Evolutionary conservation across 2,329 filamentous ascomycete genomes (phyloP), one percentile per base, ranked within the genome.

Genomic region (Alternaria triticimaculans): DNA sequence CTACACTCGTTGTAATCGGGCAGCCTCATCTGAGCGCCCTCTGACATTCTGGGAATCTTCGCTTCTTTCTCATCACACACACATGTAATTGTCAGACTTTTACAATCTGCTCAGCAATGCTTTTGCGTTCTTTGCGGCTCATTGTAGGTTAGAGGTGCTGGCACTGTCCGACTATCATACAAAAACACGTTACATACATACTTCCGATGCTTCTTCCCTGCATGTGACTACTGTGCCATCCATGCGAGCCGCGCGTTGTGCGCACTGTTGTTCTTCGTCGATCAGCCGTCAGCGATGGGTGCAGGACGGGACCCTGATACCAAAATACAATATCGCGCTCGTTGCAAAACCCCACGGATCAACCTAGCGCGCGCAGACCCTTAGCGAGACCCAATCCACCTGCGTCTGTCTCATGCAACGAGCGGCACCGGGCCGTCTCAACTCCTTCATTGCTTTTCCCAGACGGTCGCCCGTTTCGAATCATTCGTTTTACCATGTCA

Each of bases 1-100:
- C 67, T 78, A 79, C 78, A 65, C 75, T 80, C 77, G 75, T 80
- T 80, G 75, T 80, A 80, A 80, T 80, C 59, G 66, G 71, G 68
- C 49, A 55, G 67, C 65, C 41, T 37, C 37, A 54, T 55, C 28
- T 58, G 65, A 61, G 55, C 56, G 60, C 44, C 25, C 60, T 69
- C 66, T 64, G 50, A 63, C 66, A 70, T 77, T 77, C 75, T 76
- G 75, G 65, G 69, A 77, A 77, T 77, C 60, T 75, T 75, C 73
- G 65, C 67, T 76, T 76, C 73, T 65, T 66, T 65, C 65, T 46
- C 54, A 60, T 46, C 41, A 66, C 23, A 67, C 25, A 67, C 18
- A 67, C 43, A 48, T 72, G 66, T 73, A 74, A 70, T 70, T 62
- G 66, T 68, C 66, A 59, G 60, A 62, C 59, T 63, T 63, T 60